Conservation (phyloP, 768 basidiomycete species). For the Kwoniella sp. region DNA sequence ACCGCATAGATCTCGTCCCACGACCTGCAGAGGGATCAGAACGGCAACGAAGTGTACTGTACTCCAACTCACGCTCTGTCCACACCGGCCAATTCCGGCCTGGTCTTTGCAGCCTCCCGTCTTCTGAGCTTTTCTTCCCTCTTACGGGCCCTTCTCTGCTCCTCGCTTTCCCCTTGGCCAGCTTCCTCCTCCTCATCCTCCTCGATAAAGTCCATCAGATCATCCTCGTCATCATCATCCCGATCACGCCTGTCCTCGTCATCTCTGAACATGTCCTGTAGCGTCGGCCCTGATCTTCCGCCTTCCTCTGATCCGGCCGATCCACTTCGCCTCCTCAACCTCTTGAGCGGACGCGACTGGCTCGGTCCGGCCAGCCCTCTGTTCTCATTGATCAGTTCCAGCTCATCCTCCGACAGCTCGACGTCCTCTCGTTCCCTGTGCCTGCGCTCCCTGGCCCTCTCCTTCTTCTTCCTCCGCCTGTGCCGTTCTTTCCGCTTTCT, state of each 20-base stretch:
- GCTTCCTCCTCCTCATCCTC: conserved; percentile 58
- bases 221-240: conserved; percentile 61
- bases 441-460: conserved; percentile 48
- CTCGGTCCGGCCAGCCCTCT: conserved; percentile 67
- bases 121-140: conserved; percentile 56
- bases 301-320: conserved; percentile 59
- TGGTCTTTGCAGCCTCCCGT: conserved; percentile 61
- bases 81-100: conserved; percentile 66
- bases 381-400: conserved; percentile 79
- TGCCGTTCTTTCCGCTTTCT: conserved; percentile 51
- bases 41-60: not conserved
- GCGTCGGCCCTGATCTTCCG: conserved; percentile 55
- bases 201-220: conserved; percentile 69
- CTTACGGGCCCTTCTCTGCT: conserved; percentile 64
- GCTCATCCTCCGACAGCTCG: conserved; percentile 73
- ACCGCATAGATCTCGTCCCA: conserved; percentile 96
- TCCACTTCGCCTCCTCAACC: conserved; percentile 71
- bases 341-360: conserved; percentile 60
- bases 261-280: conserved; percentile 74
- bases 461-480: conserved; percentile 61
- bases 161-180: conserved; percentile 72
- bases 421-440: conserved; percentile 57
- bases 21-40: conserved; percentile 56
- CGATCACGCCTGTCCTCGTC: conserved; percentile 57
- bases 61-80: conserved; percentile 79